Evolutionary conservation across 805 yeast species (phyloP), one percentile per base, ranked within the genome.

Genomic region (Yarrowia sp.): DNA sequence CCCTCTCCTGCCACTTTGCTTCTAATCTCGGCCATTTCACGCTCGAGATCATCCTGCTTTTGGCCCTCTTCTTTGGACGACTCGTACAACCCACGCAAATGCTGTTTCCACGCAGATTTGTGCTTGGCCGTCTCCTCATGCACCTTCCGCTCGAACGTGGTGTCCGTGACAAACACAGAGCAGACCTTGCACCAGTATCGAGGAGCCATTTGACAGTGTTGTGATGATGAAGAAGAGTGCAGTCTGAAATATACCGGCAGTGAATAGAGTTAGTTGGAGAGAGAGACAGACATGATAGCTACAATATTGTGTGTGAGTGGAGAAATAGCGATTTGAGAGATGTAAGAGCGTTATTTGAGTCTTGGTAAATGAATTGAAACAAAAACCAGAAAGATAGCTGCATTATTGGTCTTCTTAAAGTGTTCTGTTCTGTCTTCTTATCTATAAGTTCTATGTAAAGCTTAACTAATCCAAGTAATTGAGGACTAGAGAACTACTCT

Each of bases 121-220:
- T 55, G 70, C 19, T 39, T 70, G 20, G 56, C 70, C 67, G 69
- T 42, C 13, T 58, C 44, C 12, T 58, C 64, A 58, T 44, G 69
- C 66, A 33, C 67, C 69, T 66, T 74, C 69, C 42, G 50, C 55
- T 43, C 66, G 42, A 65, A 49, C 24, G 36, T 30, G 36, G 46
- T 67, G 13, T 17, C 44, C 30, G 67, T 34, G 61, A 68, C 46
- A 39, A 68, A 60, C 14, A 67, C 68, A 10, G 67, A 61, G 30
- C 42, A 46, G 17, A 66, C 67, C 64, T 50, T 33, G 70, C 50
- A 24, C 52, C 40, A 36, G 61, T 44, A 33, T 47, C 64, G 30
- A 6, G 60, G 64, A 3, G 64, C 64, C 64, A 58, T 58, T 19
- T 19, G 17, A 2, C 4, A 10, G 50, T 7, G 52, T 24, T 14